Evolutionary conservation across 768 basidiomycete species (phyloP).

Genomic region (Artomyces pyxidatus): DNA sequence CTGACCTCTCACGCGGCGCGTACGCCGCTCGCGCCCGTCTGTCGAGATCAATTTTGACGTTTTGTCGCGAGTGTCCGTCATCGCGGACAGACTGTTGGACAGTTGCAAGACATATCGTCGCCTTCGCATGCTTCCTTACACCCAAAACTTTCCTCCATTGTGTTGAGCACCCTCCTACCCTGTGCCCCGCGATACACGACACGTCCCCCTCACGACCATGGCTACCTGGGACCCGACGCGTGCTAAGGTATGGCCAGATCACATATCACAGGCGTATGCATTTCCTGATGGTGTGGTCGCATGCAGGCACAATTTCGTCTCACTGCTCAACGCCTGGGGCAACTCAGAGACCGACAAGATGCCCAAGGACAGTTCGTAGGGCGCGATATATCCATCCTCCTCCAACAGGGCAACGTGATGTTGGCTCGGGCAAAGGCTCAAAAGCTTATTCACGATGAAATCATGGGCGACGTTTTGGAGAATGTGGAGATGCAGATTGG

Average conservation of each 20-base stretch:
- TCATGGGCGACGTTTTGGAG: slow-evolving; percentile 53
- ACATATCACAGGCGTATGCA: neutral
- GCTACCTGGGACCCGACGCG: slow-evolving; percentile 24
- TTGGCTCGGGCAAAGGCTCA: slow-evolving; percentile 70
- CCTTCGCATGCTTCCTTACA: neutral
- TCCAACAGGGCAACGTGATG: slow-evolving; percentile 51
- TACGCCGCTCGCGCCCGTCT: no score
- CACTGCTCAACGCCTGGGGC: slow-evolving; percentile 57
- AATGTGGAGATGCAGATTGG: slow-evolving; percentile 60
- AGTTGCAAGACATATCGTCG: neutral
- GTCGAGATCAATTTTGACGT: neutral
- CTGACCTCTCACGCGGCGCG: no score
- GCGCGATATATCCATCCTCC: slow-evolving; percentile 58
- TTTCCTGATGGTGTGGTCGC: neutral
- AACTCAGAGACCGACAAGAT: slow-evolving; percentile 63
- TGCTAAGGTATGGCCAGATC: slow-evolving; percentile 24
- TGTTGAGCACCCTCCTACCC: no score
- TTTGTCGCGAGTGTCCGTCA: no score
- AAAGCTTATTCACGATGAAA: slow-evolving; percentile 56
- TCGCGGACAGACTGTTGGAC: neutral
- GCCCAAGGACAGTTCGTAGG: slow-evolving; percentile 53
- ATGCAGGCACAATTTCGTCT: slow-evolving; percentile 53
- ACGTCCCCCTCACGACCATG: slow-evolving; percentile 7
- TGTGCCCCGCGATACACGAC: no score
- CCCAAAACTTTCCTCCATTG: no score